These are phyloP conservation scores for Alternaria sp. DNA, from an alignment of 2,329 filamentous ascomycete genomes.

Conservation along the genomic window DNA sequence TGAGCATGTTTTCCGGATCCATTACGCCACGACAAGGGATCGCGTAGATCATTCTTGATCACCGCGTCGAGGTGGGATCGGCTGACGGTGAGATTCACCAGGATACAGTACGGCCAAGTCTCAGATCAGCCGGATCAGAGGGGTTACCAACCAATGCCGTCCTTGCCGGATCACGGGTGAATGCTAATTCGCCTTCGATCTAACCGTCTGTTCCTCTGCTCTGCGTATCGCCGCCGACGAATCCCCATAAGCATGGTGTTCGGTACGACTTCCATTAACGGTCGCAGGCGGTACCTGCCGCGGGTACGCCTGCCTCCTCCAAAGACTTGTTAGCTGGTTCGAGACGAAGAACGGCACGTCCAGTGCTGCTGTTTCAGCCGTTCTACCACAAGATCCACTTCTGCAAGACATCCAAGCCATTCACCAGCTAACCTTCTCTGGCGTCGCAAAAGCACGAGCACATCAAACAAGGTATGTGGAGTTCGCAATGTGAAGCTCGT, in stretches of 20 bases:
- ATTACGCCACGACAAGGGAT: slow-evolving; percentile 44
- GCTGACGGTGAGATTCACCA: slow-evolving; percentile 39
- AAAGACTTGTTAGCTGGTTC: slow-evolving; percentile 7
- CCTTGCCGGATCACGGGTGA: slow-evolving; percentile 22
- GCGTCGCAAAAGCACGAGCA: slow-evolving; percentile 25
- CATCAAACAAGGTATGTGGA: slow-evolving; percentile 26
- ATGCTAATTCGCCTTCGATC: slow-evolving; percentile 15
- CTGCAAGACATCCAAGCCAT: slow-evolving; percentile 25
- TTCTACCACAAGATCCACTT: slow-evolving; percentile 23
- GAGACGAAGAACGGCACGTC: slow-evolving; percentile 15
- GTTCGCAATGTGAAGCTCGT: slow-evolving; percentile 33
- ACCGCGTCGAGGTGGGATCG: slow-evolving; percentile 35
- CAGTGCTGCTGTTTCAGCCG: slow-evolving; percentile 30
- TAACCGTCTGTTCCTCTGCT: slow-evolving; percentile 18
- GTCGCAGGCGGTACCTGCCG: slow-evolving; percentile 11
- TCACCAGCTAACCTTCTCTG: slow-evolving; percentile 19
- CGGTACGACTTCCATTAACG: slow-evolving; percentile 27
- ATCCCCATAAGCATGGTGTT: slow-evolving; percentile 31
- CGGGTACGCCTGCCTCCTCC: slow-evolving; percentile 2
- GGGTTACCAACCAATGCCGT: slow-evolving; percentile 21
- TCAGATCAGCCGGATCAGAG: slow-evolving; percentile 48
- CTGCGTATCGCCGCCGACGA: slow-evolving; percentile 27
- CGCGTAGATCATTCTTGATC: slow-evolving; percentile 46
- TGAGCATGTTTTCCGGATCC: slow-evolving; percentile 42
- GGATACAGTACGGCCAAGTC: slow-evolving; percentile 37